Evolutionary conservation across 2,329 filamentous ascomycete genomes (phyloP).

Genomic region (Triangularia setosa): DNA sequence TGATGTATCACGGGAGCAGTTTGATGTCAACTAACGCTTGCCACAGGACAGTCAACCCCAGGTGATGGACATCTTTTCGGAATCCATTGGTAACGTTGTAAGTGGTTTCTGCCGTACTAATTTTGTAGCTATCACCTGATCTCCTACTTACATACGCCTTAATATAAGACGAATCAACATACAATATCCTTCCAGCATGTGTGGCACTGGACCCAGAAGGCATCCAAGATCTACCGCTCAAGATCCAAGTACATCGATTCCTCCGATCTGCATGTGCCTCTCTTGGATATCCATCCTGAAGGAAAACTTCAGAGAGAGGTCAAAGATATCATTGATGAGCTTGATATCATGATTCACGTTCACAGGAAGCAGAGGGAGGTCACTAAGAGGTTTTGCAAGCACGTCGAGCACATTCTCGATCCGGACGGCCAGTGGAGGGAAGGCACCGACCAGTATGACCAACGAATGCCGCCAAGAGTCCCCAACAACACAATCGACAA

Average conservation of each 20-base stretch:
- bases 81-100: slow-evolving; percentile 40
- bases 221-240: slow-evolving; percentile 16
- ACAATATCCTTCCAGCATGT: slow-evolving; percentile 32
- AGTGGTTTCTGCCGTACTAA: slow-evolving; percentile 21
- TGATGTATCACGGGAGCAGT: neutral
- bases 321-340: slow-evolving; percentile 45
- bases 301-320: slow-evolving; percentile 39
- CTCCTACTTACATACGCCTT: neutral
- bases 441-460: slow-evolving; percentile 1
- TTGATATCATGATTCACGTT: slow-evolving; percentile 44
- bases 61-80: slow-evolving; percentile 40
- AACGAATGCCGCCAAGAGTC: neutral
- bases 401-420: slow-evolving; percentile 22
- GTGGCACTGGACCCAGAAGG: slow-evolving; percentile 32
- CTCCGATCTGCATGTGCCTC: slow-evolving; percentile 4
- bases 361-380: slow-evolving; percentile 35
- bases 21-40: neutral
- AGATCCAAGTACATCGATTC: slow-evolving; percentile 10
- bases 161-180: slow-evolving; percentile 18
- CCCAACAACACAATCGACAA: neutral
- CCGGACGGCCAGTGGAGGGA: slow-evolving; percentile 13
- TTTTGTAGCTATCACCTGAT: neutral
- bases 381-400: slow-evolving; percentile 29
- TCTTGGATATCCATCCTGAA: slow-evolving; percentile 21
- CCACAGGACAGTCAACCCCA: slow-evolving; percentile 30